Evolutionary conservation across 192 early-diverging fungal genomes (phyloP), one percentile per base, ranked within the genome.

Genomic region (Umbelopsis sp.): DNA sequence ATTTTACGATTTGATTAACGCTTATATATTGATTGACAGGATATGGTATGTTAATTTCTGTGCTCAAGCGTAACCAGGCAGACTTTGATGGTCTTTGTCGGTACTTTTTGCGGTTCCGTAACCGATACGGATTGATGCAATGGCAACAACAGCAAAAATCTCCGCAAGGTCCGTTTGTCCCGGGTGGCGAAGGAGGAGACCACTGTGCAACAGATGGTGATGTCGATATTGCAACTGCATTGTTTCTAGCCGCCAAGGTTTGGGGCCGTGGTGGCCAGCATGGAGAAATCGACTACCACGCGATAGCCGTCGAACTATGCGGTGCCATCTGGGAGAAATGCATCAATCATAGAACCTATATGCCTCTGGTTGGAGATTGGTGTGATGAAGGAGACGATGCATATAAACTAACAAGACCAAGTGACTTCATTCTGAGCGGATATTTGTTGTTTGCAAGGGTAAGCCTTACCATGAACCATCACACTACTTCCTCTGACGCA

Each of bases 201-300:
- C 82, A 86, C 51, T 82, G 83, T 66, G 85, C 85, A 6, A 86
- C 85, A 0, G 85, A 86, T 52, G 85, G 85, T 9, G 85, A 86
- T 72, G 78, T 86, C 16, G 85, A 86, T 70, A 80, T 86, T 69
- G 81, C 81, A 7, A 84, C 85, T 22, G 81, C 85, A 1, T 53
- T 86, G 16, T 86, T 86, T 51, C 73, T 84, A 26, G 85, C 85
- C 0, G 73, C 79, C 4, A 71, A 72, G 21, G 67, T 80, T 29
- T 86, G 85, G 85, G 77, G 77, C 38, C 75, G 74, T 38, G 72
- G 79, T 44, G 79, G 79, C 2, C 66, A 74, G 29, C 41, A 75
- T 0, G 70, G 71, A 1, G 74, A 75, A 45, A 69, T 80, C 24
- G 84, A 86, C 50, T 86, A 86, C 54, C 72, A 77, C 8, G 73